phyloP scores from a whole-genome alignment of 2,329 filamentous ascomycete genomes.

The Aspergillus japonicus region DNA sequence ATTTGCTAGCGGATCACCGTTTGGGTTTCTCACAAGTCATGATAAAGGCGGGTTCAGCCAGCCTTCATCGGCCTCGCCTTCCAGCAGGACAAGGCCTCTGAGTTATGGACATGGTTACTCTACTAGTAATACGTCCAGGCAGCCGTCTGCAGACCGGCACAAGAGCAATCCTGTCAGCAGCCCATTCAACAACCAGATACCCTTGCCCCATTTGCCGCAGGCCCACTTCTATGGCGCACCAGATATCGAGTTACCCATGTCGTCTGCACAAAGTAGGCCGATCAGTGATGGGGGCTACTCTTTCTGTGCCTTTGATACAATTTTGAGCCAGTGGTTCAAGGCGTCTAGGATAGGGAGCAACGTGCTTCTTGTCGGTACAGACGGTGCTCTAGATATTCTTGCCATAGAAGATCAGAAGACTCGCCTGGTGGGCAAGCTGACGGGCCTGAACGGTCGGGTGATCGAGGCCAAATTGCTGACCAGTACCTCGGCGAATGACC shows the following conservation, averaged over 20 bases:
- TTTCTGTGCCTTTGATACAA: slow-evolving; percentile 76
- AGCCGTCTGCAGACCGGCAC: slow-evolving; percentile 38
- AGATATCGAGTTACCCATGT: slow-evolving; percentile 62
- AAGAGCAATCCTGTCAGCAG: slow-evolving; percentile 40
- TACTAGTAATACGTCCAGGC: slow-evolving; percentile 37
- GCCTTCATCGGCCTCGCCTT: slow-evolving; percentile 46
- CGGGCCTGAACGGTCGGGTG: slow-evolving; percentile 76
- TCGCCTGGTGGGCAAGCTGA: slow-evolving; percentile 67
- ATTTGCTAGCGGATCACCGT: slow-evolving; percentile 39
- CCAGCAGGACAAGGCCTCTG: slow-evolving; percentile 41
- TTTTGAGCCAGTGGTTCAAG: slow-evolving; percentile 52
- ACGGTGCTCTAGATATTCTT: slow-evolving; percentile 76
- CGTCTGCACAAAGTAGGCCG: slow-evolving; percentile 26
- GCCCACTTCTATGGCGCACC: slow-evolving; percentile 74
- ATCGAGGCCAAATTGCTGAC: slow-evolving; percentile 79
- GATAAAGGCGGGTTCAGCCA: slow-evolving; percentile 42
- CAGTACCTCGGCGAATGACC: slow-evolving; percentile 59
- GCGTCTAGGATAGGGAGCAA: slow-evolving; percentile 45
- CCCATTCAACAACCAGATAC: slow-evolving; percentile 41
- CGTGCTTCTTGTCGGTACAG: slow-evolving; percentile 76
- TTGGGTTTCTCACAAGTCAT: slow-evolving; percentile 39
- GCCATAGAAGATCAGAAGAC: slow-evolving; percentile 69
- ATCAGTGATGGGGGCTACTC: slow-evolving; percentile 60
- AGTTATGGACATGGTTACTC: slow-evolving; percentile 43
- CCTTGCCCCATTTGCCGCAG: slow-evolving; percentile 72